Evolutionary conservation across 2,329 filamentous ascomycete genomes (phyloP).

Genomic region (Botrytis fragariae): DNA sequence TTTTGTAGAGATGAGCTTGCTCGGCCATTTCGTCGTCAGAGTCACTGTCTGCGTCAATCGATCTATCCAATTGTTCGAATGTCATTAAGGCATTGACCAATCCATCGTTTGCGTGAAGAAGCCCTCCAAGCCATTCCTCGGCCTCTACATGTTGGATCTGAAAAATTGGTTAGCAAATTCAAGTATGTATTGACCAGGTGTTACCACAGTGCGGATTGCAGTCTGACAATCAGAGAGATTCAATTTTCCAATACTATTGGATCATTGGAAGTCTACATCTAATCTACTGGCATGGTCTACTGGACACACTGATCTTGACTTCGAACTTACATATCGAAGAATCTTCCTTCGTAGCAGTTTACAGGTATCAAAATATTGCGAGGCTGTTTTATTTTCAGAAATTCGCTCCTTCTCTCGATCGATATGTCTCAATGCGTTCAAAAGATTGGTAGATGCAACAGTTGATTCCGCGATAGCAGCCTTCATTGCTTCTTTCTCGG

Average conservation of each 20-base stretch:
- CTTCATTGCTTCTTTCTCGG: slow-evolving; percentile 84
- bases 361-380: slow-evolving; percentile 78
- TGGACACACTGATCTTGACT: not conserved
- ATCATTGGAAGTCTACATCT: not conserved
- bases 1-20: slow-evolving; percentile 63
- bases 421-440: slow-evolving; percentile 83
- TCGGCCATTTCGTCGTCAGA: slow-evolving; percentile 67
- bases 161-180: not conserved
- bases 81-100: slow-evolving; percentile 92
- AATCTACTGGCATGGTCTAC: not conserved
- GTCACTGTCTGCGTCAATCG: slow-evolving; percentile 72
- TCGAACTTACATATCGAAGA: slow-evolving; percentile 68
- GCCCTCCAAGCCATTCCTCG: slow-evolving; percentile 85
- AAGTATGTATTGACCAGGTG: not conserved
- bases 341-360: slow-evolving; percentile 83
- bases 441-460: slow-evolving; percentile 85
- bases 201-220: not conserved
- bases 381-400: slow-evolving; percentile 75
- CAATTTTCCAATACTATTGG: not conserved
- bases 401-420: slow-evolving; percentile 87
- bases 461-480: slow-evolving; percentile 85
- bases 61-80: slow-evolving; percentile 88
- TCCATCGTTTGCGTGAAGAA: slow-evolving; percentile 93
- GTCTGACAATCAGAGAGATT: not conserved
- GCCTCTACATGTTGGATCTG: slow-evolving; percentile 86